Evolutionary conservation across 225 moss, liverwort and hornwort species (phyloP).

Genomic region (Marchantia polymorpha): DNA sequence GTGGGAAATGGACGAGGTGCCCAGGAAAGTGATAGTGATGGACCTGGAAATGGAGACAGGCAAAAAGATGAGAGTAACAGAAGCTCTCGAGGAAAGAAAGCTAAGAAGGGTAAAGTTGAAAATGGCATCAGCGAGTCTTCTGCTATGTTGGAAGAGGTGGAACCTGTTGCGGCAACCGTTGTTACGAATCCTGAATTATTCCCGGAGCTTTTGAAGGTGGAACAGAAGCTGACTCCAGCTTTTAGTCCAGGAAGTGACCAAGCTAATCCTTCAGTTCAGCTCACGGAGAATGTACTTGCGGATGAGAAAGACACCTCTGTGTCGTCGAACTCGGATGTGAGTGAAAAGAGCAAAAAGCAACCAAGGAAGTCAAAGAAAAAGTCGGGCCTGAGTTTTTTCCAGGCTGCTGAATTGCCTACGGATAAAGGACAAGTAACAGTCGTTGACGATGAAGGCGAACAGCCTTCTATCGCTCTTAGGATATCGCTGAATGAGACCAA

Average conservation of each 20-base stretch:
- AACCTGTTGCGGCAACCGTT: slow-evolving; percentile 38
- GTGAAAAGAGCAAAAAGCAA: slow-evolving; percentile 22
- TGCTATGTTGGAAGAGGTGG: not conserved
- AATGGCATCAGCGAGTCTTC: slow-evolving; percentile 4
- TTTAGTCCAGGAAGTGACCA: not conserved
- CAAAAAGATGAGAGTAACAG: not conserved
- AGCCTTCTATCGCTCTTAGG: slow-evolving; percentile 15
- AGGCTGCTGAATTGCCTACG: not conserved
- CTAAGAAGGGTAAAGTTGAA: slow-evolving; percentile 24
- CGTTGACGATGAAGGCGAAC: slow-evolving; percentile 48
- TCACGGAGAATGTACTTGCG: not conserved
- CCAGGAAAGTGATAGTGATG: not conserved
- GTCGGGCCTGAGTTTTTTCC: not conserved
- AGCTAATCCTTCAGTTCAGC: slow-evolving; percentile 2
- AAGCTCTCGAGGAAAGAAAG: not conserved
- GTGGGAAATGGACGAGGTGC: not conserved
- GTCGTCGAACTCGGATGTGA: not conserved
- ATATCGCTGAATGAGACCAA: not conserved
- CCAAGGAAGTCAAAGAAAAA: slow-evolving; percentile 13
- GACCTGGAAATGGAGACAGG: slow-evolving; percentile 1
- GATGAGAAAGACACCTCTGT: not conserved
- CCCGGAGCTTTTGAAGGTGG: slow-evolving; percentile 5
- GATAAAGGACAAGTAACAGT: slow-evolving; percentile 38
- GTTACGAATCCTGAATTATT: slow-evolving; percentile 16
- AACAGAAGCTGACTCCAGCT: slow-evolving; percentile 10